A percentile compares a stretch with the other conserved stretches of the same genome.
These are phyloP conservation scores for Postia placenta DNA, from an alignment of 768 basidiomycete species.

Conservation along the genomic window DNA sequence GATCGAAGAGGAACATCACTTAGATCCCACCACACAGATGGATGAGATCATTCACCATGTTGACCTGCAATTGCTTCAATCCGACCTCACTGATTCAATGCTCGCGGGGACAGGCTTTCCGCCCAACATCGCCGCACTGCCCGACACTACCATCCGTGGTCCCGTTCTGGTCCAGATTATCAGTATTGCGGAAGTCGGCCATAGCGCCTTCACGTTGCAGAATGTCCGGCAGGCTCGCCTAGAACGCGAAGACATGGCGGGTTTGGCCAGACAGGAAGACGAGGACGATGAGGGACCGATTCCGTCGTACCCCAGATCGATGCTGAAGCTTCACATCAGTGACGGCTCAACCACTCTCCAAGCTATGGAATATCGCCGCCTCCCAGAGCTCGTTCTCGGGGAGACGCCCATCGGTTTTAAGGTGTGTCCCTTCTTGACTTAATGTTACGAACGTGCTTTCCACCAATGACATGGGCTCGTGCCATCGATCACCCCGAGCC, in stretches of 20 bases:
- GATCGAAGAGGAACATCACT: slow-evolving; percentile 42
- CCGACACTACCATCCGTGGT: slow-evolving; percentile 32
- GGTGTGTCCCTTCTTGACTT: slow-evolving; percentile 31
- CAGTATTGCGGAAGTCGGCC: slow-evolving; percentile 77
- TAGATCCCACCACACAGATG: slow-evolving; percentile 43
- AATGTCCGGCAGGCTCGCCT: slow-evolving; percentile 61
- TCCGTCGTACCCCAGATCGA: slow-evolving; percentile 76
- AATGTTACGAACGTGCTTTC: not conserved
- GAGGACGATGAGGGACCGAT: slow-evolving; percentile 59
- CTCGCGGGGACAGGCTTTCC: slow-evolving; percentile 64
- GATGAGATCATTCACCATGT: slow-evolving; percentile 48
- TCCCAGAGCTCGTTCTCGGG: slow-evolving; percentile 65
- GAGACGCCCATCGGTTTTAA: slow-evolving; percentile 81
- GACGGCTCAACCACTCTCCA: slow-evolving; percentile 68
- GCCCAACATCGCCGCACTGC: slow-evolving; percentile 28
- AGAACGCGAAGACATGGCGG: slow-evolving; percentile 47
- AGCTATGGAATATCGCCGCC: slow-evolving; percentile 72
- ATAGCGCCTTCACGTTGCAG: slow-evolving; percentile 76
- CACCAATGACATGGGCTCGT: not conserved
- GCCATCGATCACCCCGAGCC: no score
- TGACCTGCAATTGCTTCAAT: slow-evolving; percentile 63
- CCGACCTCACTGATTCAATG: slow-evolving; percentile 70
- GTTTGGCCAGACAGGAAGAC: slow-evolving; percentile 40
- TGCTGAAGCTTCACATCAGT: slow-evolving; percentile 68
- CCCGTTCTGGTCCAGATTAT: slow-evolving; percentile 72